Evolutionary conservation across 345 rosid species (phyloP), one percentile per base, ranked within the genome.

Genomic region (Passiflora organensis): DNA sequence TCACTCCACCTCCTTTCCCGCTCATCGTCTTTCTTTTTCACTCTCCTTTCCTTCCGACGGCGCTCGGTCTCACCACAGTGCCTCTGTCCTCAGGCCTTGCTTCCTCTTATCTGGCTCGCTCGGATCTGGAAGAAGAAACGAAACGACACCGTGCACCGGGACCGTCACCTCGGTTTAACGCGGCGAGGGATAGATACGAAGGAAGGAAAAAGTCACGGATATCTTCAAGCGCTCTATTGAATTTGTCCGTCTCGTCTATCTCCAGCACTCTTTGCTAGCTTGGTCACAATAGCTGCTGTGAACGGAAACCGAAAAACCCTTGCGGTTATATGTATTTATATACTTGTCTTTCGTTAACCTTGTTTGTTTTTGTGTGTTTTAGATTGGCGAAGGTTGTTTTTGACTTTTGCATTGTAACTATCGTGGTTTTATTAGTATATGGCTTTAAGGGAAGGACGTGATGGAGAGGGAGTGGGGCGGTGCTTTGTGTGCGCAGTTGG

Each of bases 1-100:
- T 79, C 51, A 78, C 89, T 43, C 78, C 87, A 22, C 82, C 79
- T 63, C 73, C 86, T 71, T 72, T 80, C 58, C 83, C 72, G 41
- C 82, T 81, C 88, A 82, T 63, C 22, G 60, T 69, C n/a, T n/a
- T n/a, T n/a, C n/a, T n/a, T n/a, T n/a, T n/a, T 43, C 42, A 51
- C n/a, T 19, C 63, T 43, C 52, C 52, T 58, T 56, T 58, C 59
- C 75, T 59, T 17, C 25, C 58, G n/a, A n/a, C n/a, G n/a, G n/a
- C n/a, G n/a, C n/a, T n/a, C n/a, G n/a, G n/a, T n/a, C n/a, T n/a
- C n/a, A n/a, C n/a, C n/a, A n/a, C n/a, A n/a, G n/a, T n/a, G n/a
- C n/a, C n/a, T n/a, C n/a, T n/a, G n/a, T n/a, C 14, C 37, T 13
- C 50, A n/a, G 4, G 21, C 22, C 12, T 8, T 28, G 25, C 47